Conservation (phyloP, 2,329 filamentous ascomycete species). For the Lasiodiplodia citricola region DNA sequence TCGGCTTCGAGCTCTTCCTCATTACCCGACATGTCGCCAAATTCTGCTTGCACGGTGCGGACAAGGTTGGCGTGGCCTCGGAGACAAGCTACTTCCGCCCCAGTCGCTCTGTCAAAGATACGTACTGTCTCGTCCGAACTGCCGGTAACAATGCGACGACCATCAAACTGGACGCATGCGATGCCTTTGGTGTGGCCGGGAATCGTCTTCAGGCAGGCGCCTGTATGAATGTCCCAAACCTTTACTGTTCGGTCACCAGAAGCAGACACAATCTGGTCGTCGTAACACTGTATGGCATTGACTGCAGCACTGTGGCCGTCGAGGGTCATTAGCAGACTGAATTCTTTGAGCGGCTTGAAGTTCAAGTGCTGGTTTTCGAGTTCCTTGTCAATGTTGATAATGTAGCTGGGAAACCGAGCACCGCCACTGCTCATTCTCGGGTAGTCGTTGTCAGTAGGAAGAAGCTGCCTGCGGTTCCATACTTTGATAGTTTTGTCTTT, state of each 20-base stretch:
- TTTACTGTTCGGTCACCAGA: slow-evolving; percentile 94
- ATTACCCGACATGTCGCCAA: slow-evolving; percentile 84
- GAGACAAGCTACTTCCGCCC: slow-evolving; percentile 87
- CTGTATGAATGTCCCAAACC: slow-evolving; percentile 88
- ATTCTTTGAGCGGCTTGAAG: slow-evolving; percentile 67
- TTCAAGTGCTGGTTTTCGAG: slow-evolving; percentile 43
- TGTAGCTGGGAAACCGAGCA: slow-evolving; percentile 58
- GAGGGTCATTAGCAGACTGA: slow-evolving; percentile 77
- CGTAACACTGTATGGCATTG: slow-evolving; percentile 91
- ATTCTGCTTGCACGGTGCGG: slow-evolving; percentile 92
- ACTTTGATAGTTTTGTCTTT: slow-evolving; percentile 98
- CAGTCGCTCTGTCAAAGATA: slow-evolving; percentile 86
- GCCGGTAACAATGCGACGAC: slow-evolving; percentile 88
- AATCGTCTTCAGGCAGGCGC: slow-evolving; percentile 76
- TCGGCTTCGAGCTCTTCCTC: slow-evolving; percentile 74
- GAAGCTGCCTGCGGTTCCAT: slow-evolving; percentile 73
- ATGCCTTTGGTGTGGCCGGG: slow-evolving; percentile 93
- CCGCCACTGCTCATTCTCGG: slow-evolving; percentile 43
- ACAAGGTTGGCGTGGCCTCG: slow-evolving; percentile 84
- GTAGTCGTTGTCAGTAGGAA: slow-evolving; percentile 47
- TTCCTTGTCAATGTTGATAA: slow-evolving; percentile 56
- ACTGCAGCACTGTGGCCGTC: slow-evolving; percentile 89
- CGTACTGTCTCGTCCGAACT: slow-evolving; percentile 96
- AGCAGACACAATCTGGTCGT: slow-evolving; percentile 87
- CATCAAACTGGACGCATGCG: slow-evolving; percentile 96